phyloP scores from a whole-genome alignment of 768 basidiomycete genomes.

The Dentipellis fragilis region DNA sequence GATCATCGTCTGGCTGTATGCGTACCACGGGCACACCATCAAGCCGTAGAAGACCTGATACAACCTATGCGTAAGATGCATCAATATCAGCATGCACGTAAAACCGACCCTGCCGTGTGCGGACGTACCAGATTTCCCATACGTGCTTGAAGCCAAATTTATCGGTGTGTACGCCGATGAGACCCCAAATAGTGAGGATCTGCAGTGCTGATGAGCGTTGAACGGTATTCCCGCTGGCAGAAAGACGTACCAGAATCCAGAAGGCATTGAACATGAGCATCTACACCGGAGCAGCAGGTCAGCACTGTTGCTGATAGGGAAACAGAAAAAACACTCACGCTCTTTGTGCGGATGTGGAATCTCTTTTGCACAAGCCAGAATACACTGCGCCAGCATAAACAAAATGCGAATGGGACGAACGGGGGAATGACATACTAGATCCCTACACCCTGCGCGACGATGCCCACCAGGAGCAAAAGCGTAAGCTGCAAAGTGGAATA shows the following conservation, averaged over 20 bases:
- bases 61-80: conserved; percentile 28
- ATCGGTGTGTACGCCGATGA: conserved; percentile 65
- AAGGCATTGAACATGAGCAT: conserved; percentile 65
- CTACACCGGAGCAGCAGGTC: conserved; percentile 22
- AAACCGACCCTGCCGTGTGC: background rate
- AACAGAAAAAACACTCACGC: conserved; percentile 23
- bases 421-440: conserved; percentile 43
- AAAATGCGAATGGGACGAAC: background rate
- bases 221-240: background rate
- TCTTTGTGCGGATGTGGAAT: conserved; percentile 54
- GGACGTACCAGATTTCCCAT: conserved; percentile 63
- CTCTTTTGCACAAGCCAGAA: conserved; percentile 65
- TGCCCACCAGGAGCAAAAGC: conserved; percentile 54
- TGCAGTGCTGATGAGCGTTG: conserved; percentile 14
- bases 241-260: conserved; percentile 51
- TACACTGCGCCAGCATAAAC: conserved; percentile 24
- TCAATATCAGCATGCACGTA: background rate
- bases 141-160: conserved; percentile 76
- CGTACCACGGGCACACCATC: conserved; percentile 73
- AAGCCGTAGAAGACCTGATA: conserved; percentile 66
- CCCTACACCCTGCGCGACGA: conserved; percentile 52
- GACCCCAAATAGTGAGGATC: conserved; percentile 64
- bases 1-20: conserved; percentile 78
- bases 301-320: background rate
- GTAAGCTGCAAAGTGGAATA: conserved; percentile 70